Percentiles rank a stretch among this genome's conserved stretches.
Conservation (phyloP, 768 basidiomycete species). For the Symmetrospora coprosmae region DNA sequence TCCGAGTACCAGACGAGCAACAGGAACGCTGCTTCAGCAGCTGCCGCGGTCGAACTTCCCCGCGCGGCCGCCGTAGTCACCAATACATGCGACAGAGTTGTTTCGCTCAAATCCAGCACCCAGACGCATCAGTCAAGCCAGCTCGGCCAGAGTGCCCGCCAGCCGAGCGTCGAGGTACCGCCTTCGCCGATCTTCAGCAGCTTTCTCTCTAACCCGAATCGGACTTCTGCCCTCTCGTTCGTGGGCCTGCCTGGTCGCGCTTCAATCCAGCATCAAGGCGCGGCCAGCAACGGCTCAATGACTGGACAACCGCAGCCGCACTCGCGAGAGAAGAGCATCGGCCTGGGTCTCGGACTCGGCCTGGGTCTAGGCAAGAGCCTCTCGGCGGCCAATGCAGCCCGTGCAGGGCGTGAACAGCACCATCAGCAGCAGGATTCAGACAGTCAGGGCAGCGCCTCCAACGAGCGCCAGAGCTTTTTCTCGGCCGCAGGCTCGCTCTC, state of each 20-base stretch:
- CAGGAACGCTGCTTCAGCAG: background rate
- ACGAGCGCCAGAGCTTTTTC: conserved; percentile 1
- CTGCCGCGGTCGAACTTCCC: background rate
- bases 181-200: conserved; percentile 6
- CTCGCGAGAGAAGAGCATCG: conserved; percentile 2
- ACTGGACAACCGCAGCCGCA: too few species aligned
- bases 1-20: background rate
- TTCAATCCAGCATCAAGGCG: too few species aligned
- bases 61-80: background rate
- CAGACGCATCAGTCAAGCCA: background rate
- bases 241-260: conserved; percentile 2
- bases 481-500: background rate
- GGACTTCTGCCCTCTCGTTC: conserved; percentile 11
- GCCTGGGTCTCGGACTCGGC: background rate
- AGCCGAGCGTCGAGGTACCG: too few species aligned
- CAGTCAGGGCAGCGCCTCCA: conserved; percentile 11
- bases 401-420: background rate
- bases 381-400: background rate
- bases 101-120: background rate
- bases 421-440: background rate
- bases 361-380: conserved; percentile 3
- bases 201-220: conserved; percentile 1
- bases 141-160: too few species aligned
- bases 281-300: background rate
- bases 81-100: background rate